Conservation (phyloP, 139 green algal species). For the Chlorella sp. region DNA sequence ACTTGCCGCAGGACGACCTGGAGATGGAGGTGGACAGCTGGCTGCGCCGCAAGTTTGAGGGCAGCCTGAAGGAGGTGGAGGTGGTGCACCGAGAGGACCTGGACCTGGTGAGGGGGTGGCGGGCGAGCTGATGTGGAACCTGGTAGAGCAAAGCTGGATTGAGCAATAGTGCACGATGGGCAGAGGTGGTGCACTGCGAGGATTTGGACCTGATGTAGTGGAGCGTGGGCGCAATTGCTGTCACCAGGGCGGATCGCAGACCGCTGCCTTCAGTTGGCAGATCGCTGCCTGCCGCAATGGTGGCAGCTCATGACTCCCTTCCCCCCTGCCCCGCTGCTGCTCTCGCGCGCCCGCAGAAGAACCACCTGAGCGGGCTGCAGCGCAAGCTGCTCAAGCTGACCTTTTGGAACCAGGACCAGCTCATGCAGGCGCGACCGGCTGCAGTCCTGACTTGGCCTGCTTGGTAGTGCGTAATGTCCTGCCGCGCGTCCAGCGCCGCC, state of each 20-base stretch:
- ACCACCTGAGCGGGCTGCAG: slow-evolving; percentile 93
- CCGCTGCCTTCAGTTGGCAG: no score
- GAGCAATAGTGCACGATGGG: no score
- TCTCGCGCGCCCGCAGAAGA: slow-evolving; percentile 75
- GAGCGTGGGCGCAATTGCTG: background rate
- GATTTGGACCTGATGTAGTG: background rate
- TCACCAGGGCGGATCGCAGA: no score
- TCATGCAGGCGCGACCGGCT: slow-evolving; percentile 41
- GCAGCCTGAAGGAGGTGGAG: slow-evolving; percentile 71
- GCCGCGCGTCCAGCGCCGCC: background rate
- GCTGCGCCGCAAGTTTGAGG: slow-evolving; percentile 80
- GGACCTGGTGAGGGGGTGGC: slow-evolving; percentile 79
- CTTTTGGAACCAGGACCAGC: slow-evolving; percentile 85
- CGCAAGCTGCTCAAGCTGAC: slow-evolving; percentile 86
- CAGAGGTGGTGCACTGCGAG: no score
- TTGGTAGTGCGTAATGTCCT: background rate
- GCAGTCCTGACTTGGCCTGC: background rate
- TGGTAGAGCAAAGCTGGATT: background rate
- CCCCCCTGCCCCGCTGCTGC: background rate
- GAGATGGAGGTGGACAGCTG: slow-evolving; percentile 91
- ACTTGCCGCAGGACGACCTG: slow-evolving; percentile 40
- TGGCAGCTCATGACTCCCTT: background rate
- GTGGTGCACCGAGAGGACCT: slow-evolving; percentile 90
- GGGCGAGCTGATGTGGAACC: background rate
- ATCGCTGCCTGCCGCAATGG: no score